phyloP scores from a whole-genome alignment of 2,329 filamentous ascomycete species.

The Ophiostoma ulmi region DNA sequence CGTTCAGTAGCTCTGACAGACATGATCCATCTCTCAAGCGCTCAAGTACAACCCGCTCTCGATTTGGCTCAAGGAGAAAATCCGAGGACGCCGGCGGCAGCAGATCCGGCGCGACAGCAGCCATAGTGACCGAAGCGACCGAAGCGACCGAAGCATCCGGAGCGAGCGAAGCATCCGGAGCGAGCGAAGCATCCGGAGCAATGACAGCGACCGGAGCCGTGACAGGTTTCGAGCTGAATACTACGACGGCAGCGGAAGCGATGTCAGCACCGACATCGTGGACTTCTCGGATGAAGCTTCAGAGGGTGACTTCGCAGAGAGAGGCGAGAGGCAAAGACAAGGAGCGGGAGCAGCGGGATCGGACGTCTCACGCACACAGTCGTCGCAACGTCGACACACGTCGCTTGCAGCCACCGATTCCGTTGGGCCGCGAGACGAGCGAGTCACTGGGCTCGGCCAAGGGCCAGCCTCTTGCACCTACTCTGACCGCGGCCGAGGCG shows the following conservation, averaged over 20 bases:
- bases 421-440: slow-evolving; percentile 20
- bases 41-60: slow-evolving; percentile 27
- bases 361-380: not conserved
- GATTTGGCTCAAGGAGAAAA: slow-evolving; percentile 26
- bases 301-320: slow-evolving; percentile 18
- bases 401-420: slow-evolving; percentile 10
- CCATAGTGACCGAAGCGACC: not conserved
- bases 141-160: not conserved
- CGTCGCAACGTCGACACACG: slow-evolving; percentile 18
- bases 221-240: not conserved
- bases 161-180: not conserved
- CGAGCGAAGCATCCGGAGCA: not conserved
- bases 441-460: slow-evolving; percentile 19
- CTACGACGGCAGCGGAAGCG: slow-evolving; percentile 14
- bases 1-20: slow-evolving; percentile 25
- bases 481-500: slow-evolving; percentile 14
- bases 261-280: not conserved
- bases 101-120: not conserved
- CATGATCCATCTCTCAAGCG: slow-evolving; percentile 26
- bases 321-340: slow-evolving; percentile 8
- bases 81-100: slow-evolving; percentile 25
- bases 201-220: slow-evolving; percentile 6
- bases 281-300: slow-evolving; percentile 21
- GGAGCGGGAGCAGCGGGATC: slow-evolving; percentile 3
- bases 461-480: slow-evolving; percentile 17